Base-by-base conservation (phyloP, 139 green algal genomes). In the Tetraselmis chui region DNA sequence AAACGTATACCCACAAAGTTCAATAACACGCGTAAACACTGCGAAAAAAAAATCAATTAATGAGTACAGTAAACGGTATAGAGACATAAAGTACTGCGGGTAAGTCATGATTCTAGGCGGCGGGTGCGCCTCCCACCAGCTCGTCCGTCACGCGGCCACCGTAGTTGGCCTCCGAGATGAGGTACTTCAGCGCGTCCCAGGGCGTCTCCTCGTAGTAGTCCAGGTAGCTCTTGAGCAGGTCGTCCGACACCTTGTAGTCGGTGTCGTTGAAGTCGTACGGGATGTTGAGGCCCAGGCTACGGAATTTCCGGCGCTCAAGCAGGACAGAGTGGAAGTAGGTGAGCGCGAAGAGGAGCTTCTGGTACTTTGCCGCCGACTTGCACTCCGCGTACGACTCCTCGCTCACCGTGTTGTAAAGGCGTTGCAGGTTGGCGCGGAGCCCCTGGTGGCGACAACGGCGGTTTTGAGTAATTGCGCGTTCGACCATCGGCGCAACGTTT, bases 221-320 rank as follows among this genome's bases (percentile, higher is more conserved):
- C 79, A 97, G 85, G 88, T 97, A 97, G 24, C 78, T 85, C 87
- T 94, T 94, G 32, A 97, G 87, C 79, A 96, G 79, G 85, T 96
- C 91, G 81, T 95, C 92, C 23, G 86, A 93, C n/a, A 95, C 92
- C 83, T 86, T 88, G 79, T 94, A 96, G 87, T 97, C 94, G 29
- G 93, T 97, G 87, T 97, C 94, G 81, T 97, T 96, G 91, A 97
- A 97, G 87, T 97, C 93, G 82, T 97, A 97, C 59, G 91, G 90
- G 80, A 97, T 95, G 90, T 97, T 97, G 79, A 97, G 85, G n/a
- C 94, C 94, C 26, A 97, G 88, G 29, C 89, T 94, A 58, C 92
- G 85, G 89, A 97, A 97, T 87, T 96, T 97, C 82, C 92, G 89
- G 1, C 94, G 89, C 89, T 97, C 94, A 75, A 97, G 86, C 80